Base-by-base conservation (phyloP, 2,329 filamentous ascomycete genomes). In the Ophiostoma sp. region DNA sequence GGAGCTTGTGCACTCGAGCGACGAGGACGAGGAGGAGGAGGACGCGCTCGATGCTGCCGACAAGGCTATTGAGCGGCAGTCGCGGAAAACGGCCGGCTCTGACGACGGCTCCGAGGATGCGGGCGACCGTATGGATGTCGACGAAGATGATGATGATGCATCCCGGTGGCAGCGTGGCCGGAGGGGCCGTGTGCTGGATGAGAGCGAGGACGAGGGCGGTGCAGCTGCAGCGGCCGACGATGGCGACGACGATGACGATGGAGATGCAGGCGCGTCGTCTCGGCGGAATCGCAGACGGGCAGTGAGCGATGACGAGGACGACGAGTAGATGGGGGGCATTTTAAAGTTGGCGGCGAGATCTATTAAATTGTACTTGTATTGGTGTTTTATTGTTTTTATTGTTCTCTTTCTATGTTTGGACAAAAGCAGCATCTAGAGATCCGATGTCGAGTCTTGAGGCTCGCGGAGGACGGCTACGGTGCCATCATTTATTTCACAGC, bases 1-100 rank as follows among this genome's bases (percentile, higher is more conserved):
- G 1, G 93, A 96, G 79, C 87, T 93, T 73, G 88, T 97, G 36
- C 90, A 92, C 64, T 91, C 94, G 73, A 92, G 89, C 72, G 89
- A 91, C 1, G 77, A 77, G 17, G 41, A 39, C 23, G 79, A 80
- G 6, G 79, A 79, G 3, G 71, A 70, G 33, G 60, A 70, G 41
- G 73, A 72, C 20, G 72, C 69, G 41, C 72, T 79, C 13, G 77
- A 76, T 65, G 75, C 73, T 54, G 73, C 75, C 13, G 72, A 73
- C 62, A 52, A 68, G 60, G 68, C 72, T 87, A 90, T 74, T 41
- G 76, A 74, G 73, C 72, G 69, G 67, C 73, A 60, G 75, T 71
- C 75, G 31, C 75, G 27, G 71, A 73, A 13, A 62, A 67, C 35
- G 78, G 17, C 31, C 5, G 57, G 60, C 60, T 64, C 77, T 54